Evolutionary conservation across 2,329 filamentous ascomycete species (phyloP).

Genomic region (Xenoacremonium recifei): DNA sequence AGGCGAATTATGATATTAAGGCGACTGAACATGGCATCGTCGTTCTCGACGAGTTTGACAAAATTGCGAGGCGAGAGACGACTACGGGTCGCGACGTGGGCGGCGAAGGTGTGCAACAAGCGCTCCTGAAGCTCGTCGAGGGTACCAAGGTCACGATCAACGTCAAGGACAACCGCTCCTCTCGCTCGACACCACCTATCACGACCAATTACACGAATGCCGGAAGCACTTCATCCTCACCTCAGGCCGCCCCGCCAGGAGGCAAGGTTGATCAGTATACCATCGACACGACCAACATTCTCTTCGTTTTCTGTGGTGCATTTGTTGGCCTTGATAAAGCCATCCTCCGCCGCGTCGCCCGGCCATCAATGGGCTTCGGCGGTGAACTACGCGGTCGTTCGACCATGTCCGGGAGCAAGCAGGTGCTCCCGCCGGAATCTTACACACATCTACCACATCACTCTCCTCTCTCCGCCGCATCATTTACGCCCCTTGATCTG

Average conservation of each 20-base stretch:
- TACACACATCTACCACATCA: constrained; percentile 59
- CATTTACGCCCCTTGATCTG: constrained; percentile 65
- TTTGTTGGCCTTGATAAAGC: constrained; percentile 91
- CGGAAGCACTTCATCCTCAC: constrained; percentile 41
- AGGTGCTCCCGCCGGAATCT: constrained; percentile 64
- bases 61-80: constrained; percentile 86
- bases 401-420: constrained; percentile 45
- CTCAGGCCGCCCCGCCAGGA: constrained; percentile 44
- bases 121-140: constrained; percentile 91
- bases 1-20: constrained; percentile 83
- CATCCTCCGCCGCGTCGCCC: constrained; percentile 82
- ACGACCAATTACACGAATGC: constrained; percentile 51
- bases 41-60: constrained; percentile 95
- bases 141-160: constrained; percentile 91
- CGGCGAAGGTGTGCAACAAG: constrained; percentile 95
- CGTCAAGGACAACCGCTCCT: constrained; percentile 73
- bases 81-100: constrained; percentile 90
- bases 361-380: constrained; percentile 85
- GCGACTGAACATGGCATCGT: constrained; percentile 90
- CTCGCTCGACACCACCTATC: constrained; percentile 50
- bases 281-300: constrained; percentile 90
- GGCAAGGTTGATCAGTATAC: constrained; percentile 64
- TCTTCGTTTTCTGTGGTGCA: constrained; percentile 95
- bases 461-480: constrained; percentile 32
- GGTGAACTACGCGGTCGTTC: constrained; percentile 68